A percentile compares a stretch with the other conserved stretches of the same genome.
Evolutionary conservation across 495 filamentous ascomycete species (phyloP).

Genomic region (Aspergillus panamensis): DNA sequence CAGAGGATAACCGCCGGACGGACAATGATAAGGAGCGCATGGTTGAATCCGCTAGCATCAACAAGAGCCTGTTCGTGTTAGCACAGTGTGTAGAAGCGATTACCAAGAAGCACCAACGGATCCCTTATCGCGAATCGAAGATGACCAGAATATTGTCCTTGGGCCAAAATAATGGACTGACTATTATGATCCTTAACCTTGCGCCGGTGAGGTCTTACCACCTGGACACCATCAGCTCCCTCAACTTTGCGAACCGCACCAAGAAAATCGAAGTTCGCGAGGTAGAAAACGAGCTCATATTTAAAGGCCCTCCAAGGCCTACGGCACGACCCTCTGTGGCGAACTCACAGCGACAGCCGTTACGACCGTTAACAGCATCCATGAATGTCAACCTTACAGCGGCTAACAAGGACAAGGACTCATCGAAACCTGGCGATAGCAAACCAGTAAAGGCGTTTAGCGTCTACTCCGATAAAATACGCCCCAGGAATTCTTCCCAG

Average conservation of each 20-base stretch:
- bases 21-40: slow-evolving; percentile 92
- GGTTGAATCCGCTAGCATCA: slow-evolving; percentile 96
- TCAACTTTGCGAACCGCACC: slow-evolving; percentile 93
- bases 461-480: slow-evolving; percentile 72
- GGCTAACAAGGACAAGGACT: slow-evolving; percentile 42
- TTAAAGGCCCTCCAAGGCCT: slow-evolving; percentile 63
- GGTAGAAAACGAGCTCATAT: slow-evolving; percentile 87
- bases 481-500: slow-evolving; percentile 38
- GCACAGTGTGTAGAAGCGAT: slow-evolving; percentile 97
- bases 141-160: slow-evolving; percentile 94
- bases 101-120: slow-evolving; percentile 68
- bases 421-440: slow-evolving; percentile 46
- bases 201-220: slow-evolving; percentile 85
- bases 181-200: slow-evolving; percentile 94
- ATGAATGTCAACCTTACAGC: slow-evolving; percentile 56
- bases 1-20: slow-evolving; percentile 91
- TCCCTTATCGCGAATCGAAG: slow-evolving; percentile 92
- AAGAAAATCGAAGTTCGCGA: slow-evolving; percentile 96
- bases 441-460: slow-evolving; percentile 78
- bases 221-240: slow-evolving; percentile 85
- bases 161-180: slow-evolving; percentile 93
- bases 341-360: slow-evolving; percentile 61
- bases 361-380: slow-evolving; percentile 64
- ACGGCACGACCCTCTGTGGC: slow-evolving; percentile 39
- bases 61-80: slow-evolving; percentile 93